These are phyloP conservation scores for Posidonia oceanica DNA, from an alignment of 116 monocot genomes.

Conservation along the genomic window DNA sequence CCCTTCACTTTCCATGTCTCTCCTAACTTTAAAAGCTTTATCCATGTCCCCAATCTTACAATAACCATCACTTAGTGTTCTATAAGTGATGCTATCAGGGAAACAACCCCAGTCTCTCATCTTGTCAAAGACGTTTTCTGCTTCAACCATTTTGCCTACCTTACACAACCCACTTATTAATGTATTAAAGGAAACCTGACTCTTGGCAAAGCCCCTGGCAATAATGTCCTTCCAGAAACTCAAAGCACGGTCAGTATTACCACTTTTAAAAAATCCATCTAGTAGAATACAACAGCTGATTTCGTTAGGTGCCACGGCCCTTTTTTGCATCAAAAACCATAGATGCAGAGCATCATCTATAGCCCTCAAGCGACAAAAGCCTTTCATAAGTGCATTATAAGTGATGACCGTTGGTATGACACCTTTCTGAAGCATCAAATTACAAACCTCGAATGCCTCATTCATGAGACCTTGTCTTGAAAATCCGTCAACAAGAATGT, in stretches of 20 bases:
- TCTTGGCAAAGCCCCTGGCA: conserved; percentile 60
- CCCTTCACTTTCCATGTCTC: conserved; percentile 55
- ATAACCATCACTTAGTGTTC: conserved; percentile 74
- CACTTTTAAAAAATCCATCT: conserved; percentile 69
- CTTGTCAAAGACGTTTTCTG: conserved; percentile 51
- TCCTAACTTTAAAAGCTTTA: conserved; percentile 42
- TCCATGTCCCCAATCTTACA: conserved; percentile 55
- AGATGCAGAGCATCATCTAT: conserved; percentile 62
- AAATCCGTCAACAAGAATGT: conserved; percentile 67
- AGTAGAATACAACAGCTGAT: conserved; percentile 70
- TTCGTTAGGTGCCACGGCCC: conserved; percentile 72
- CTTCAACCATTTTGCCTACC: conserved; percentile 51
- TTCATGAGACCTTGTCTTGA: conserved; percentile 54
- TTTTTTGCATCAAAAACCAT: conserved; percentile 90
- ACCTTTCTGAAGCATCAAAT: conserved; percentile 50
- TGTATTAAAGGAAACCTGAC: conserved; percentile 49
- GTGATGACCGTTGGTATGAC: conserved; percentile 37
- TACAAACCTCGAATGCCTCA: conserved; percentile 65
- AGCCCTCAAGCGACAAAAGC: conserved; percentile 37
- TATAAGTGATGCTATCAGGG: conserved; percentile 61
- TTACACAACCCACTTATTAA: conserved; percentile 77
- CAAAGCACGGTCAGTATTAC: conserved; percentile 39
- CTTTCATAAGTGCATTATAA: conserved; percentile 83
- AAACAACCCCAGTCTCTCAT: conserved; percentile 59
- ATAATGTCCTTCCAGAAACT: conserved; percentile 76